Base-by-base conservation (phyloP, 805 yeast species). In the Blastobotrys chiropterorum region DNA sequence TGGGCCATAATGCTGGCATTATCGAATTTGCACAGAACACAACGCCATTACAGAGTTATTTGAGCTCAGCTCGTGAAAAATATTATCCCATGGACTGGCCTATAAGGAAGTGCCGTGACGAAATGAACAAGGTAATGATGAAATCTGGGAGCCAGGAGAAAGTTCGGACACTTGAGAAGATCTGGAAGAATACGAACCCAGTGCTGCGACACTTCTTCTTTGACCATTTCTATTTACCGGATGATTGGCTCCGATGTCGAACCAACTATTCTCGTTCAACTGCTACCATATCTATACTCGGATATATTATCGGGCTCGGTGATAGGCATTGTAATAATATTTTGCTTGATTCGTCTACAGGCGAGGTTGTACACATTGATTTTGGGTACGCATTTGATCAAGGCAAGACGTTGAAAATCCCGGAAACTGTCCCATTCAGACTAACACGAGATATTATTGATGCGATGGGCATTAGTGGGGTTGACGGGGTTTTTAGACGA, bases 371-470 rank as follows among this genome's bases (percentile, higher is more conserved):
- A 21, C 99, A 95, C 65, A 95, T 94, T 59, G 99, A 94, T 67
- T 71, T 94, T 15, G 99, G 99, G 0, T 90, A 94, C 44, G 95
- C 98, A 0, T 94, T 94, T 71, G 99, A 94, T 65, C 97, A 90
- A 62, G 99, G 98, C 0, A 82, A 79, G 59, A 69, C 82, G 13
- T 71, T 94, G 40, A 84, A 92, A 0, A 79, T 92, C 6, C 99
- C 99, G 0, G 99, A 94, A 62, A 76, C 86, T 0, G 96, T 95
- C 3, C 99, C 99, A 3, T 95, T 94, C 64, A 70, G 99, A 56
- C 71, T 95, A 38, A 88, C 98, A 0, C 72, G 95, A 53, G 97
- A 95, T 65, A 75, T 94, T 49, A 83, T 90, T 3, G 98, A 94
- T 70, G 99, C 95, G 0, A 79, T 95, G 72, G 99, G 99, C 0